Base-by-base conservation (phyloP, 495 filamentous ascomycete species). In the Aspergillus homomorphus region DNA sequence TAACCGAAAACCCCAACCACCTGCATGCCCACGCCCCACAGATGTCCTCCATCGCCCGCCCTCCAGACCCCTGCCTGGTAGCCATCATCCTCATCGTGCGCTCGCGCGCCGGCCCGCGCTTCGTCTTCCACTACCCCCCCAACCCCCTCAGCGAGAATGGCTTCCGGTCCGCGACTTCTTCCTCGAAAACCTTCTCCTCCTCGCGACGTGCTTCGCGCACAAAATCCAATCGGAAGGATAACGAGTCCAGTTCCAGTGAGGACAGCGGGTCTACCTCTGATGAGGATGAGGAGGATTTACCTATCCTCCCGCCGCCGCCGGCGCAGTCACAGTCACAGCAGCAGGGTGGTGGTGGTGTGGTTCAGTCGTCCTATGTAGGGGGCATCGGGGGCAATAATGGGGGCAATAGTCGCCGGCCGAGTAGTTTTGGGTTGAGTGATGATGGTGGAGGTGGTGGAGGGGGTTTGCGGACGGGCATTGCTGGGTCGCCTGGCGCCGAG, bases 71-170 rank as follows among this genome's bases (percentile, higher is more conserved):
- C 41, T 84, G 88, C 62, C 87, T 91, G 42, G 82, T 96, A 58
- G 90, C 90, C 5, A 81, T 89, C 48, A 81, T 96, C 43, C 84
- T 96, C 38, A 87, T 96, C 61, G 87, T 89, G 53, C 84, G 89
- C 57, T 89, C 90, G 6, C 85, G 87, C 53, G 87, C 89, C 61
- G 91, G 91, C 6, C 89, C 92, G 23, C 81, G 83, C 48, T 89
- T 96, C 67, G 87, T 95, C 65, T 97, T 96, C 77, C 92, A 97
- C 76, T 96, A 96, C 68, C 92, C 92, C 15, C 84, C 85, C 21
- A 80, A 77, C 57, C 86, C 81, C 9, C 78, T 77, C 54, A 73
- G 68, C 66, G 77, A 78, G 57, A 74, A 73, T 60, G 72, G 69
- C 28, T 59, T 73, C 18, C 71, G 69, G 61, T 54, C 68, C 30